A percentile compares a stretch with the other conserved stretches of the same genome.
phyloP scores from a whole-genome alignment of 139 green algal species.

The Desmodesmus armatus region DNA sequence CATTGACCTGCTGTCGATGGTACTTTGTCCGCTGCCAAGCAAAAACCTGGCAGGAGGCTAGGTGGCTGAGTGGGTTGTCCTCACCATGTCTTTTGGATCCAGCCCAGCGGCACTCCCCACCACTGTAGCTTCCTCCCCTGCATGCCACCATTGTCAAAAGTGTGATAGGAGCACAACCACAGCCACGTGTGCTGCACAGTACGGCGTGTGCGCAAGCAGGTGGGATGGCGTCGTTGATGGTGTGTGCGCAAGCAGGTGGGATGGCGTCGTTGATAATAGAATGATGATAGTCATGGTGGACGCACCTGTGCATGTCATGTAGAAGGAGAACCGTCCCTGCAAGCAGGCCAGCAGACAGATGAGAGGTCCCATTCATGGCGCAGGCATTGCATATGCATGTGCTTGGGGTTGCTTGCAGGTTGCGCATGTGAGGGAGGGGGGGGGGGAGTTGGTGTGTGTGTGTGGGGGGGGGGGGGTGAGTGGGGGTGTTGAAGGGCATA shows the following conservation, averaged over 20 bases:
- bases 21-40: no score
- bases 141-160: slow-evolving; percentile 43
- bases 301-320: slow-evolving; percentile 83
- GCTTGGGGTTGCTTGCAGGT: no score
- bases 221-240: not conserved
- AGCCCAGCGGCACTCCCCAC: slow-evolving; percentile 88
- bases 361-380: not conserved
- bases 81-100: slow-evolving; percentile 74
- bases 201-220: not conserved
- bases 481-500: no score
- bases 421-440: no score
- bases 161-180: not conserved
- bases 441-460: no score
- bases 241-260: not conserved
- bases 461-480: no score
- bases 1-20: no score
- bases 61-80: no score
- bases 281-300: not conserved
- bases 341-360: not conserved
- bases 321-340: slow-evolving; percentile 94
- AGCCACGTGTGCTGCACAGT: not conserved
- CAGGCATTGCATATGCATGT: not conserved
- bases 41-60: no score
- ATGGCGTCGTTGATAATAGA: not conserved
- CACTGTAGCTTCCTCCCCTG: slow-evolving; percentile 88